Base-by-base conservation (phyloP, 352 stramenopile species). In the Phytophthora kernoviae region DNA sequence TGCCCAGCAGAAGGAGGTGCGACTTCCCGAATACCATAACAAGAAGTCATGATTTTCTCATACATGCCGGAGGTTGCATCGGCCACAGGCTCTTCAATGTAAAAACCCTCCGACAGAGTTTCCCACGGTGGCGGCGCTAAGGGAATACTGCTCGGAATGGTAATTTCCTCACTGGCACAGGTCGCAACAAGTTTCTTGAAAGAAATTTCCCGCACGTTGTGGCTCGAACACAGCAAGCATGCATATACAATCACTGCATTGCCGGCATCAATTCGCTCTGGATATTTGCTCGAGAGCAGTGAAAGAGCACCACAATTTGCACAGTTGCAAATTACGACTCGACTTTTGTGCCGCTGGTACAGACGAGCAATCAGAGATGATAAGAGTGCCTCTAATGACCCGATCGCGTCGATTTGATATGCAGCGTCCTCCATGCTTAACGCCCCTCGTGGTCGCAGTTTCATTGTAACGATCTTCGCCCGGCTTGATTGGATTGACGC, bases 181-280 rank as follows among this genome's bases (percentile, higher is more conserved):
- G 84, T 58, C 17, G 62, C 63, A 12, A 79, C 42, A 46, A 94
- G 70, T 21, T 79, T 81, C 24, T 91, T 85, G 27, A 70, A 73
- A 8, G 73, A 72, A 32, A 75, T 56, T 52, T 94, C 86, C 7
- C 86, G 81, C 3, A 93, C 78, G 42, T 94, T 92, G 58, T 63
- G 70, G 42, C 81, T 93, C 18, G 60, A 74, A 46, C 86, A 94
- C 5, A 94, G 48, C 52, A 90, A 62, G 32, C 86, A 94, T 20
- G 73, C 65, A 53, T 80, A 83, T 5, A 93, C 57, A n/a, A 73
- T 51, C 33, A 87, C 46, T 7, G 58, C 37, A 10, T 79, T 70
- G 8, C 71, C 48, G 9, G 51, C 37, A 27, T 68, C 24, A 46
- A 40, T 41, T 21, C 61, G 46, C 27, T 45, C 30, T 2, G 71